Base-by-base conservation (phyloP, 2,329 filamentous ascomycete species). In the Xylariomycetidae sp. region DNA sequence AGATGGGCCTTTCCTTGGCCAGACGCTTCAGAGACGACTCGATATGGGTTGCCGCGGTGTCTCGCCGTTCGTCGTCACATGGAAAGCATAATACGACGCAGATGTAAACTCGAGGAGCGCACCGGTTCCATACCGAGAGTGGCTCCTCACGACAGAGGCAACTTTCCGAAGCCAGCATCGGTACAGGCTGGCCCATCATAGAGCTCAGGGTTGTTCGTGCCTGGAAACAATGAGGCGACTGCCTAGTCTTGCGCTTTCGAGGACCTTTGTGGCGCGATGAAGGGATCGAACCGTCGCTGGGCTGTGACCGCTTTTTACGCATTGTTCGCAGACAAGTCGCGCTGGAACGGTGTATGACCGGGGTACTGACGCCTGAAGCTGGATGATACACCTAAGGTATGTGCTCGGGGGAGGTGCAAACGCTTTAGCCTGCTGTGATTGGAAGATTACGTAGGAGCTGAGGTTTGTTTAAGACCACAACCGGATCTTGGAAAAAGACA, bases 51-150 rank as follows among this genome's bases (percentile, higher is more conserved):
- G 42, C 27, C 5, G 49, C 46, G 18, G 48, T 40, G 19, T 41
- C 41, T 22, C 42, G 40, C 20, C 40, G 44, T n/a, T 28, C 16
- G 25, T 50, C 35, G 29, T 52, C 45, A 35, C 47, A 52, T 13
- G 55, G 53, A 27, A 58, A 58, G 36, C 51, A 55, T 14, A 58
- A 49, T 14, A 55, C 53, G 22, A 58, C 51, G 37, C 51, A 52
- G 39, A 58, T 53, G 38, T 57, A 57, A 20, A 53, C 54, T 7
- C 55, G 50, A 31, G 55, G 55, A 19, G 55, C 50, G 33, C 45
- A 51, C 31, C 57, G 55, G 31, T 58, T 58, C 48, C 54, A 58
- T 22, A 57, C 49, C 12, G 55, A 58, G 4, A 58, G 40, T 17
- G 40, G 38, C 42, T 56, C 54, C 36, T 49, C 38, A 31, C 38